These are phyloP conservation scores for Aspergillus versicolor DNA, from an alignment of 2,329 filamentous ascomycete species.

Conservation along the genomic window DNA sequence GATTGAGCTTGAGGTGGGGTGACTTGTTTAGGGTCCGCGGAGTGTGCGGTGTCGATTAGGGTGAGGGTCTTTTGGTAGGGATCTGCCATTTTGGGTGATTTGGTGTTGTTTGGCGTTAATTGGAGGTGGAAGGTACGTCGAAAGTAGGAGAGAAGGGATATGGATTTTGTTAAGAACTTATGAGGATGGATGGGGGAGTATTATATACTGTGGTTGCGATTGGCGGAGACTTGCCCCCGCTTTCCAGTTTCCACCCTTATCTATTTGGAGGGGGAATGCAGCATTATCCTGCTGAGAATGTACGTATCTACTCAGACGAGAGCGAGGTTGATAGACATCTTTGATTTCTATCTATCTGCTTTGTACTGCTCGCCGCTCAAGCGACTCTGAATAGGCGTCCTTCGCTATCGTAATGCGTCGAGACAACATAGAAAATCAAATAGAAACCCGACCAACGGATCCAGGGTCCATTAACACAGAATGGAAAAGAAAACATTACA, in stretches of 20 bases:
- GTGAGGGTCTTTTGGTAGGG: constrained; percentile 53
- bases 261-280: background rate
- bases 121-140: background rate
- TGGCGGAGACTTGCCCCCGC: background rate
- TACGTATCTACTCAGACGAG: background rate
- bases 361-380: constrained; percentile 2
- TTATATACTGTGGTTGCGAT: background rate
- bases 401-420: constrained; percentile 7
- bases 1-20: constrained; percentile 29
- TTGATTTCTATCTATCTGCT: constrained; percentile 8
- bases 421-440: constrained; percentile 3
- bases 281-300: background rate
- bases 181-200: background rate
- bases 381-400: background rate
- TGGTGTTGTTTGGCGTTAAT: background rate
- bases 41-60: constrained; percentile 72
- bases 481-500: constrained; percentile 3
- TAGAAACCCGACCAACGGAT: constrained; percentile 4
- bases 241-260: background rate
- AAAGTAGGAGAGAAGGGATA: background rate
- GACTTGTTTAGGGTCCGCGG: constrained; percentile 61
- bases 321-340: constrained; percentile 3
- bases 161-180: background rate
- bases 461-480: constrained; percentile 7
- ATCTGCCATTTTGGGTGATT: constrained; percentile 23